phyloP scores from a whole-genome alignment of 192 early-diverging fungal species.

The Radiomyces spectabilis region DNA sequence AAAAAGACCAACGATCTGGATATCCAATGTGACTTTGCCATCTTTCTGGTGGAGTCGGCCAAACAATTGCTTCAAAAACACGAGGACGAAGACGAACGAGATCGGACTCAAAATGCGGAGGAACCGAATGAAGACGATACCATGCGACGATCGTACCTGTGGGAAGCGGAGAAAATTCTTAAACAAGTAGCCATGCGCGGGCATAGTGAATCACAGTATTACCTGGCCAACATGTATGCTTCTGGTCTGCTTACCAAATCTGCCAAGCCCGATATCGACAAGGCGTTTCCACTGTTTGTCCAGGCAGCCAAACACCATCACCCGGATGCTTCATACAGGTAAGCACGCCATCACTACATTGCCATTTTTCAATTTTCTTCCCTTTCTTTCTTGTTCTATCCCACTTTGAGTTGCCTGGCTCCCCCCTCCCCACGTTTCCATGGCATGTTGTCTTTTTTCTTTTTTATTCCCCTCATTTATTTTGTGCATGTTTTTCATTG shows the following conservation, averaged over 20 bases:
- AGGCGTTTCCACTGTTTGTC: conserved; percentile 53
- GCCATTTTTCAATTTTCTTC: not conserved
- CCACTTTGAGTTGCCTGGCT: not conserved
- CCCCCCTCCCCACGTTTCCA: too few relatives aligned
- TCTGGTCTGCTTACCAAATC: conserved; percentile 46
- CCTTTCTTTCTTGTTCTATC: not conserved
- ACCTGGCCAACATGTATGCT: conserved; percentile 57
- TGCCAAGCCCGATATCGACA: conserved; percentile 50
- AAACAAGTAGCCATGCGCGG: conserved; percentile 48
- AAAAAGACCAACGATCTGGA: conserved; percentile 51
- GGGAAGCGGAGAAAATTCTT: conserved; percentile 58
- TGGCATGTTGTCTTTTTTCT: too few relatives aligned
- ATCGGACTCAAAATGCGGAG: too few relatives aligned
- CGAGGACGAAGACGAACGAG: too few relatives aligned
- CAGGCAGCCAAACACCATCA: conserved; percentile 59
- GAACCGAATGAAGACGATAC: conserved; percentile 16
- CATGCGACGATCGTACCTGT: conserved; percentile 36
- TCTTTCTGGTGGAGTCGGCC: conserved; percentile 49
- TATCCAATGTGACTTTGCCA: conserved; percentile 60
- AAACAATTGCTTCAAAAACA: conserved; percentile 9
- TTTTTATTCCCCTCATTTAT: too few relatives aligned
- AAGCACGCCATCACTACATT: not conserved
- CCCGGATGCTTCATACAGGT: conserved; percentile 50
- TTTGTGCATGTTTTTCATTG: too few relatives aligned
- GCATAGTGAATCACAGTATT: conserved; percentile 55